Evolutionary conservation across 2,329 filamentous ascomycete species (phyloP), one percentile per base, ranked within the genome.

Genomic region (Fusarium annulatum): DNA sequence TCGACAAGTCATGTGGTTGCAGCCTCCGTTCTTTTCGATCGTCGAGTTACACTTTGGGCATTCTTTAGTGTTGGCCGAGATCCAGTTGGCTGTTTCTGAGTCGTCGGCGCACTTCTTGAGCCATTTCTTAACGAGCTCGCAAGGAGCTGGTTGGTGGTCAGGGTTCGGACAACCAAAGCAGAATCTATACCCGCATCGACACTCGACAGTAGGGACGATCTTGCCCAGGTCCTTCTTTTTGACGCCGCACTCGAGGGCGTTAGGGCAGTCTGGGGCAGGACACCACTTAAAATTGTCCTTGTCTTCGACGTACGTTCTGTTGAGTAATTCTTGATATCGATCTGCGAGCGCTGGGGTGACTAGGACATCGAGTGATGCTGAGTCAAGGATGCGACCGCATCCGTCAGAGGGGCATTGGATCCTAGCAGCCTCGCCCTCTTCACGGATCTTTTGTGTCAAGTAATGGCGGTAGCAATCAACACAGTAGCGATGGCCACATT

Each of bases 21-120:
- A 98, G 7, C 95, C 95, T 59, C 95, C 95, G 75, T 99, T 99
- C 89, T 99, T 99, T 84, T 99, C 96, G 49, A 99, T 99, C 0
- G 96, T 99, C 5, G 96, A 98, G 76, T 94, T 91, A 83, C 96
- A 99, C 81, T 93, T 96, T 0, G 96, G 96, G 74, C 96, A 99
- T 82, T 99, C 96, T 81, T 99, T 99, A 5, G 96, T 99, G 82
- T 99, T 97, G 52, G 96, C 96, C 1, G 96, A 98, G 71, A 99
- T 99, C 96, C 96, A 99, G 82, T 99, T 99, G 8, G 96, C 96
- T 1, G 96, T 99, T 82, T 99, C 96, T 1, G 94, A 97, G 80
- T 99, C 96, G 81, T 99, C 96, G 64, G 96, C 96, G 80, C 96
- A 99, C 81, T 99, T 99, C 86, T 98, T 97, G 18, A 99, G 83